These are phyloP conservation scores for Polytolypa hystricis DNA, from an alignment of 2,329 filamentous ascomycete genomes.

Conservation along the genomic window DNA sequence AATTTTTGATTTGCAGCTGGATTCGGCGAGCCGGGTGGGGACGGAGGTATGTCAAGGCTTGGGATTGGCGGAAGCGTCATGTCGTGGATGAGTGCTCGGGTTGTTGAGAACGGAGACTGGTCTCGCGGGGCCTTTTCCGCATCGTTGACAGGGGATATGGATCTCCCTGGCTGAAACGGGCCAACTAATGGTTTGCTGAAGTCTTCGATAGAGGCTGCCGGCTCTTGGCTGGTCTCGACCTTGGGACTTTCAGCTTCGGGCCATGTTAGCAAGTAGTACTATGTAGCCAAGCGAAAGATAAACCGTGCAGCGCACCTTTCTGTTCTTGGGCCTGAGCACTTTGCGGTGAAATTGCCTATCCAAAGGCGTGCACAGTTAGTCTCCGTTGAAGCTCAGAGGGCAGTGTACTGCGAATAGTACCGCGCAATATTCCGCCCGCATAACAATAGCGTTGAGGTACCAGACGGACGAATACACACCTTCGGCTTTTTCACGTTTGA, in stretches of 20 bases:
- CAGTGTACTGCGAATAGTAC: too few species aligned
- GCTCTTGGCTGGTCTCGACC: background rate
- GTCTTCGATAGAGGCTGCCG: conserved; percentile 8
- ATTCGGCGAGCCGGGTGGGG: conserved; percentile 35
- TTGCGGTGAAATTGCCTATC: too few species aligned
- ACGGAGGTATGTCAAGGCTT: conserved; percentile 35
- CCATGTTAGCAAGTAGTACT: background rate
- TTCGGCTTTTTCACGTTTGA: conserved; percentile 8
- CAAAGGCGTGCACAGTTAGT: too few species aligned
- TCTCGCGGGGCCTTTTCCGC: conserved; percentile 6
- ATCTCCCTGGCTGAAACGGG: conserved; percentile 22
- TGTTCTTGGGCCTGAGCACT: too few species aligned
- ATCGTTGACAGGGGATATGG: conserved; percentile 6
- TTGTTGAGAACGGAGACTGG: conserved; percentile 39
- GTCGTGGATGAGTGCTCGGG: conserved; percentile 42
- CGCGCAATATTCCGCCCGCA: too few species aligned
- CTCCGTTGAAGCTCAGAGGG: too few species aligned
- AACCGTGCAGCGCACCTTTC: conserved; percentile 6
- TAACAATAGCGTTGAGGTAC: too few species aligned
- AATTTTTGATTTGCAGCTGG: conserved; percentile 44
- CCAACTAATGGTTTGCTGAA: conserved; percentile 23
- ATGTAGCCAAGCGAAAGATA: background rate
- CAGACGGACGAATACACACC: too few species aligned
- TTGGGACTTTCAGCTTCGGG: background rate
- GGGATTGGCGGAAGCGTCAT: conserved; percentile 42